These are phyloP conservation scores for Symbiodinium natans DNA, from an alignment of 73 alveolate species.

Conservation along the genomic window DNA sequence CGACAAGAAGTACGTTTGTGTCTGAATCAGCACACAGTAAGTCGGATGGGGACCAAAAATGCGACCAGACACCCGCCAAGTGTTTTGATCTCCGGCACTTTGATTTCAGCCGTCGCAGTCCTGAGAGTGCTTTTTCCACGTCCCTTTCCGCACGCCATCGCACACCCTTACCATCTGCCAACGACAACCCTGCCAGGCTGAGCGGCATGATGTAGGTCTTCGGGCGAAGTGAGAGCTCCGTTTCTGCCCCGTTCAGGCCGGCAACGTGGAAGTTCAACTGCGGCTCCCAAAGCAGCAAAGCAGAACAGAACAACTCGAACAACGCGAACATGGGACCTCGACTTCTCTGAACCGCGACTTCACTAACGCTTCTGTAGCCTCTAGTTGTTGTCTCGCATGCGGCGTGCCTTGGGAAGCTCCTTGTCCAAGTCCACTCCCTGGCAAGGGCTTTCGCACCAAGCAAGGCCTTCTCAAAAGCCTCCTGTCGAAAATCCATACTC, in stretches of 20 bases:
- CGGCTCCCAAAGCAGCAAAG: background rate
- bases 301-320: background rate
- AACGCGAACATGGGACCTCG: too few species aligned
- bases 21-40: too few species aligned
- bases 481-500: too few species aligned
- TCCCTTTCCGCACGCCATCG: too few species aligned
- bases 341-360: too few species aligned
- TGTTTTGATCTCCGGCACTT: background rate
- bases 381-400: background rate
- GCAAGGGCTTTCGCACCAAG: background rate
- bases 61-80: background rate
- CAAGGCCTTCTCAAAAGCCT: background rate
- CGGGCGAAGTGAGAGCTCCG: slow-evolving; percentile 3
- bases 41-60: too few species aligned
- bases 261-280: background rate
- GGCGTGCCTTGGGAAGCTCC: background rate
- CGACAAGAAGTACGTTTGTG: too few species aligned
- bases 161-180: too few species aligned
- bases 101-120: background rate
- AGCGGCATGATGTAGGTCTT: background rate
- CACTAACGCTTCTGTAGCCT: too few species aligned
- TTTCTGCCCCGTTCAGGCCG: background rate
- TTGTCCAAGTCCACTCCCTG: background rate
- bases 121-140: background rate
- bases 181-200: background rate